Evolutionary conservation across 108 stramenopile species (phyloP).

Genomic region (Skeletonema grethae): DNA sequence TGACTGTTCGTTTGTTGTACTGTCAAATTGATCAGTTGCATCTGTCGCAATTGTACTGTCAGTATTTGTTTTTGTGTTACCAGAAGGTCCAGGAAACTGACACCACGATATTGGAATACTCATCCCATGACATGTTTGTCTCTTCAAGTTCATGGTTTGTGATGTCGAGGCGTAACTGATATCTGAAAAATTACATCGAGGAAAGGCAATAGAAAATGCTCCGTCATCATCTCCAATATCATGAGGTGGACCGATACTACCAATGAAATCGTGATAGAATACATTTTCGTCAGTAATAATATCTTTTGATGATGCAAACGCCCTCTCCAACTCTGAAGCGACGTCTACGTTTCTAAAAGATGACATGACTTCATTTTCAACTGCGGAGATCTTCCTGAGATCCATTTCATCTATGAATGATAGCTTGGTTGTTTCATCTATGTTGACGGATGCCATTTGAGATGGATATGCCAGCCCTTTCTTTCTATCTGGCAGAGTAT

Average conservation of each 20-base stretch:
- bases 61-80: neutral
- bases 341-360: neutral
- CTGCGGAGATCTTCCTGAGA: neutral
- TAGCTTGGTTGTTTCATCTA: neutral
- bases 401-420: conserved; percentile 5
- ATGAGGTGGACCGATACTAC: conserved; percentile 21
- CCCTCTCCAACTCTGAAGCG: conserved; percentile 1
- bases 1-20: neutral
- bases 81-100: conserved; percentile 15
- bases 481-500: neutral
- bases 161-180: neutral
- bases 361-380: neutral
- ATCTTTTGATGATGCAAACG: neutral
- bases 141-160: neutral
- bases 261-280: conserved; percentile 17
- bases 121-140: conserved; percentile 25
- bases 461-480: neutral
- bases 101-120: conserved; percentile 18
- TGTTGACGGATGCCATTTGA: neutral
- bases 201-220: conserved; percentile 15
- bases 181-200: neutral
- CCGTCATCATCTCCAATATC: neutral
- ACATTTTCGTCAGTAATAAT: neutral
- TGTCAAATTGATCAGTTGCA: neutral
- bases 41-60: neutral